phyloP scores from a whole-genome alignment of 805 yeast species.

The Teunomyces pallodes region DNA sequence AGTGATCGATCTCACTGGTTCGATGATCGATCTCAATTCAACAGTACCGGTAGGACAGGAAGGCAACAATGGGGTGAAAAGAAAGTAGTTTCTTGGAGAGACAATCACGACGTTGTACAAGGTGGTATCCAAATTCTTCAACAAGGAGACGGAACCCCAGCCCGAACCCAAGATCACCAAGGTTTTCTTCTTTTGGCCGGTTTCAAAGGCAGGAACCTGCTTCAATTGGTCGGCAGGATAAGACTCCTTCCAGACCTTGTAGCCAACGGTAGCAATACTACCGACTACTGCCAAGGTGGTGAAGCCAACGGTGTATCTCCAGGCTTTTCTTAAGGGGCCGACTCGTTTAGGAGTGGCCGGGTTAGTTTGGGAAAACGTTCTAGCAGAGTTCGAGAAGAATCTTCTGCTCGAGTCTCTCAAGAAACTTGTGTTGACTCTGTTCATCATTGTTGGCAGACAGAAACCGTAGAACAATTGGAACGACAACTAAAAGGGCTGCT shows the following conservation, averaged over 20 bases:
- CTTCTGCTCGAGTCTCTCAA: constrained; percentile 8
- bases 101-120: constrained; percentile 85
- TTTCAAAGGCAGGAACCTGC: constrained; percentile 53
- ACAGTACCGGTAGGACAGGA: constrained; percentile 94
- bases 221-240: constrained; percentile 60
- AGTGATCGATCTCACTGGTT: constrained; percentile 85
- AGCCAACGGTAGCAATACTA: constrained; percentile 49
- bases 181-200: constrained; percentile 66
- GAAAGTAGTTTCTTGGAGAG: constrained; percentile 92
- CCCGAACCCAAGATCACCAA: constrained; percentile 84
- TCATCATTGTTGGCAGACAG: constrained; percentile 4
- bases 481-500: too few relatives aligned
- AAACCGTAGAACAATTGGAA: too few relatives aligned
- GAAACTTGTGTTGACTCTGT: constrained; percentile 9
- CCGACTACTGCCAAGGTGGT: constrained; percentile 53
- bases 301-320: constrained; percentile 48
- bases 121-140: constrained; percentile 82
- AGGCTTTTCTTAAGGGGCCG: constrained; percentile 35
- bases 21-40: constrained; percentile 86
- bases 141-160: constrained; percentile 88
- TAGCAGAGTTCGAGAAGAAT: constrained; percentile 20
- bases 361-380: constrained; percentile 18
- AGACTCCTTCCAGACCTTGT: constrained; percentile 60
- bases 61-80: constrained; percentile 94
- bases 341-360: constrained; percentile 14